Evolutionary conservation across 805 yeast genomes (phyloP).

Genomic region (Candida silvatica): DNA sequence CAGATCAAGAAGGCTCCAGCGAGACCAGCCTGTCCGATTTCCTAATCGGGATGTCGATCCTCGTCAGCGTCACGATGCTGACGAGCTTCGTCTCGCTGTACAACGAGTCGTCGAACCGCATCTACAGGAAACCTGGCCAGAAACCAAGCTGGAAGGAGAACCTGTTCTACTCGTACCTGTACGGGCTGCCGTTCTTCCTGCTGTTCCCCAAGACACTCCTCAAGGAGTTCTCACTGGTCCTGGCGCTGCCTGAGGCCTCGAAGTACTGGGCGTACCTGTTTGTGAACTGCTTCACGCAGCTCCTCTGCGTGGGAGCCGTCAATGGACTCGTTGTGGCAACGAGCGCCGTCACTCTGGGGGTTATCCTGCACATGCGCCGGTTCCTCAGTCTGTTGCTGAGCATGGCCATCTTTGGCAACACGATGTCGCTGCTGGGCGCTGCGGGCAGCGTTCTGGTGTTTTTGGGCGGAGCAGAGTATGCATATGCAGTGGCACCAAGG

Average conservation of each 20-base stretch:
- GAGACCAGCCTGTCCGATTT: not conserved
- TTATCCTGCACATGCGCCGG: conserved; percentile 53
- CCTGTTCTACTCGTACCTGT: conserved; percentile 50
- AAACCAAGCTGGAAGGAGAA: conserved; percentile 52
- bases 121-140: conserved; percentile 29
- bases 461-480: conserved; percentile 44
- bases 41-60: conserved; percentile 5
- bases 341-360: conserved; percentile 55
- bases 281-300: conserved; percentile 44
- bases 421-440: conserved; percentile 27
- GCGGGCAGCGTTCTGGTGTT: conserved; percentile 47
- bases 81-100: conserved; percentile 23
- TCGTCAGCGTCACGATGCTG: conserved; percentile 28
- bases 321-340: conserved; percentile 49
- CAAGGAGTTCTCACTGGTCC: conserved; percentile 8
- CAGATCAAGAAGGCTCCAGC: not conserved
- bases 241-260: not conserved
- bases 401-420: conserved; percentile 40
- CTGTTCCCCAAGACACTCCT: conserved; percentile 22
- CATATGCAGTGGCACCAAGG: conserved; percentile 3
- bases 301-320: conserved; percentile 60
- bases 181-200: conserved; percentile 46
- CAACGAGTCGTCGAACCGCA: conserved; percentile 39
- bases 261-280: conserved; percentile 20
- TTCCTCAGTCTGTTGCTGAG: conserved; percentile 52